A percentile compares a stretch with the other conserved stretches of the same genome.
These are phyloP conservation scores for Onygenales sp. DNA, from an alignment of 2,329 filamentous ascomycete species.

Conservation along the genomic window DNA sequence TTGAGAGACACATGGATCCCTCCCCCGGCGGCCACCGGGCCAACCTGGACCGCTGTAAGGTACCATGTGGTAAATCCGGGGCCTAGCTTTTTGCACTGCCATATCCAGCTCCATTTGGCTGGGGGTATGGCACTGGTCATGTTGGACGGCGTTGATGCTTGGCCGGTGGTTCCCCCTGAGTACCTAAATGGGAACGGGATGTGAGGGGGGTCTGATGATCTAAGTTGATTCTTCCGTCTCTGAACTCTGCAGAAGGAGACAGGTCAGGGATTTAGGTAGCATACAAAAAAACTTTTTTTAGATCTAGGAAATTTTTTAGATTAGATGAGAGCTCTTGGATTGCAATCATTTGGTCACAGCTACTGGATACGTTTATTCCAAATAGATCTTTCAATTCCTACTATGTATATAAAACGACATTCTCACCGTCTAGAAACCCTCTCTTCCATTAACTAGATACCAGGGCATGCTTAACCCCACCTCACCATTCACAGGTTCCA, in stretches of 20 bases:
- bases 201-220: neutral
- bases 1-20: conserved; percentile 43
- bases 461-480: too few species aligned
- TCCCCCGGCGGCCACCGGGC: conserved; percentile 19
- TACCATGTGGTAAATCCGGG: conserved; percentile 47
- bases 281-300: too few species aligned
- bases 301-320: too few species aligned
- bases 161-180: conserved; percentile 19
- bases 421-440: too few species aligned
- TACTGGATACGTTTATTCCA: too few species aligned
- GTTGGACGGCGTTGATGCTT: conserved; percentile 30
- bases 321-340: too few species aligned
- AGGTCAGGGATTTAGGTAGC: neutral
- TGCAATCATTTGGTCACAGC: too few species aligned
- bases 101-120: conserved; percentile 44
- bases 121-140: conserved; percentile 49
- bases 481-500: too few species aligned
- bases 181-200: neutral
- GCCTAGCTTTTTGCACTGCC: conserved; percentile 48
- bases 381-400: too few species aligned
- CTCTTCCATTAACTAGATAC: too few species aligned
- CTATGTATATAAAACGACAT: too few species aligned
- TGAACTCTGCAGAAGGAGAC: neutral
- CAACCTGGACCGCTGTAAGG: conserved; percentile 42
- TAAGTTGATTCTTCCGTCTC: neutral